Evolutionary conservation across 2,329 filamentous ascomycete genomes (phyloP).

Genomic region (Tolypocladium tundrense): DNA sequence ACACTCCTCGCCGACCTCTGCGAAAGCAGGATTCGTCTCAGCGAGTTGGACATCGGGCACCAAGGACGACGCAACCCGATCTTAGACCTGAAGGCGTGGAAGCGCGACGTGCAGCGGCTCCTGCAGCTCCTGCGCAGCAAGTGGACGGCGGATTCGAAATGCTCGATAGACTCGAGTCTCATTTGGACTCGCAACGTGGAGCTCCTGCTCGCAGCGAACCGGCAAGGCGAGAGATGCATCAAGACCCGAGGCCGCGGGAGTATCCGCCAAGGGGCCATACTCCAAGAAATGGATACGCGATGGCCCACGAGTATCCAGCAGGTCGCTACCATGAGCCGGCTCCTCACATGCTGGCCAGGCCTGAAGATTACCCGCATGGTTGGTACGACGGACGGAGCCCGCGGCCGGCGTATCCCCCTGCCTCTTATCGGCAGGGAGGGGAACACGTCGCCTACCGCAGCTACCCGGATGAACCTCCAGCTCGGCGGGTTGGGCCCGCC

Average conservation of each 20-base stretch:
- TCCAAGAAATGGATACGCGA: background rate
- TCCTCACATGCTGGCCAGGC: background rate
- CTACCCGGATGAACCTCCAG: conserved; percentile 3
- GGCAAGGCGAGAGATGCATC: background rate
- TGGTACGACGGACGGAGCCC: background rate
- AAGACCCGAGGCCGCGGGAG: background rate
- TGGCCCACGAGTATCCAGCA: background rate
- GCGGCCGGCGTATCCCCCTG: background rate
- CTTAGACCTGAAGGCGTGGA: background rate
- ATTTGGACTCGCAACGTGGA: background rate
- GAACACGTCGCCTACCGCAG: conserved; percentile 5
- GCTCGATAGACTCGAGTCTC: background rate
- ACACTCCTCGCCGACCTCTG: background rate
- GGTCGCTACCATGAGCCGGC: background rate
- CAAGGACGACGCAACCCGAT: background rate
- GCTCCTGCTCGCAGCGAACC: no score
- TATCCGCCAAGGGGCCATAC: background rate
- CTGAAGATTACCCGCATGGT: background rate
- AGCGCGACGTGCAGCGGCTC: background rate
- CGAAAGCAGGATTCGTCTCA: background rate
- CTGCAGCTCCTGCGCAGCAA: background rate
- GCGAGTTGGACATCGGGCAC: background rate
- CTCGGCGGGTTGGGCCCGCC: conserved; percentile 3
- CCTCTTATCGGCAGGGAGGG: background rate
- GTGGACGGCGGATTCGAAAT: background rate